Evolutionary conservation across 495 filamentous ascomycete genomes (phyloP).

Genomic region (Astrocystis sublimbata): DNA sequence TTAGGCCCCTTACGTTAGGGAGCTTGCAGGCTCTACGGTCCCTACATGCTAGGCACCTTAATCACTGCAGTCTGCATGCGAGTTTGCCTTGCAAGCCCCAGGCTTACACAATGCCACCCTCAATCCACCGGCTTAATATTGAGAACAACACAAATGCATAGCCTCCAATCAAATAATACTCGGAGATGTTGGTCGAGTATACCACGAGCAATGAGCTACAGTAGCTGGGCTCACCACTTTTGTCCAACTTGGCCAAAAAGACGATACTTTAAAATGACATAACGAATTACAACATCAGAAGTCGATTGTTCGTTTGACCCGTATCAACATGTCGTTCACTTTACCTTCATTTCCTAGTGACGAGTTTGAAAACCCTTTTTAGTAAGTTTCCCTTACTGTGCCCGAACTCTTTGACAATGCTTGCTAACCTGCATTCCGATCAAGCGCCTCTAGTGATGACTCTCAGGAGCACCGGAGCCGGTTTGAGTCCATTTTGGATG

Average conservation of each 20-base stretch:
- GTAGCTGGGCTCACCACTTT: background rate
- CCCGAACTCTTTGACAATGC: background rate
- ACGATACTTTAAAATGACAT: background rate
- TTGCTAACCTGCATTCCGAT: background rate
- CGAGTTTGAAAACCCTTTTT: background rate
- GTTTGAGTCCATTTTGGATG: background rate
- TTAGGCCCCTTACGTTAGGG: no score
- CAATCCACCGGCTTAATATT: background rate
- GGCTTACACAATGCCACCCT: background rate
- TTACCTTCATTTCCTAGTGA: background rate
- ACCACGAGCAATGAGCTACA: background rate
- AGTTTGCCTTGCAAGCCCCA: background rate
- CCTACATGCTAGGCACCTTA: no score
- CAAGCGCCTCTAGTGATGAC: background rate
- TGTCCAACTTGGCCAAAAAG: background rate
- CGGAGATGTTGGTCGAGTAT: background rate
- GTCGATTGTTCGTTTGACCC: background rate
- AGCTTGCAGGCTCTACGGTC: background rate
- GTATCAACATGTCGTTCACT: background rate
- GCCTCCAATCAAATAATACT: background rate
- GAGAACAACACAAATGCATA: background rate
- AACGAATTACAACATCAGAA: background rate
- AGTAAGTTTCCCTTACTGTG: background rate
- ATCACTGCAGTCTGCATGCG: background rate
- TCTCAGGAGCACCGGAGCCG: background rate